A percentile compares a stretch with the other conserved stretches of the same genome.
Evolutionary conservation across 345 rosid species (phyloP).

Genomic region (Salix exigua): DNA sequence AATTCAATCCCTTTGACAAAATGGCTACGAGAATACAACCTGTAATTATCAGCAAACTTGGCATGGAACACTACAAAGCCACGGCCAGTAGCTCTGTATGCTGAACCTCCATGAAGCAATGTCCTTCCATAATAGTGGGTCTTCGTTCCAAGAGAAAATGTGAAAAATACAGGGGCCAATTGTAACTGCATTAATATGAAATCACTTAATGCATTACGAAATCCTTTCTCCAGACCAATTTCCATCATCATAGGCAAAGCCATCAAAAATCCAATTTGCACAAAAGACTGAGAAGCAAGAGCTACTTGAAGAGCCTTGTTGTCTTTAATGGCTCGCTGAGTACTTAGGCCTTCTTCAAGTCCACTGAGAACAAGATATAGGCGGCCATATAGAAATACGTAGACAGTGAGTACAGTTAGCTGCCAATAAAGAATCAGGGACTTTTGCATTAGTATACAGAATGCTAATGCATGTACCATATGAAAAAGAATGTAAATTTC

Average conservation of each 20-base stretch:
- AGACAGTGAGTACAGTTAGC: slow-evolving; percentile 93
- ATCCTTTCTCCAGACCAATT: slow-evolving; percentile 92
- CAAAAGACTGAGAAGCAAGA: slow-evolving; percentile 96
- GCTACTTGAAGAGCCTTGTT: slow-evolving; percentile 94
- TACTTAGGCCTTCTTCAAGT: slow-evolving; percentile 70
- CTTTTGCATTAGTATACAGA: not conserved
- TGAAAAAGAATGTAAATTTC: not conserved
- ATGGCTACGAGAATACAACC: slow-evolving; percentile 98
- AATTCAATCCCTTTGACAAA: slow-evolving; percentile 94
- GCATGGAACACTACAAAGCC: slow-evolving; percentile 99
- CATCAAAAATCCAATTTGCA: slow-evolving; percentile 93
- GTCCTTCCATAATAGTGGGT: slow-evolving; percentile 96
- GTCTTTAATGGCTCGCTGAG: slow-evolving; percentile 68
- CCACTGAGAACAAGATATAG: slow-evolving; percentile 97
- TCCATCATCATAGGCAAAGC: slow-evolving; percentile 99
- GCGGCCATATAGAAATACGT: slow-evolving; percentile 96
- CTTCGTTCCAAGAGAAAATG: slow-evolving; percentile 98
- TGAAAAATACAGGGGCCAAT: slow-evolving; percentile 92
- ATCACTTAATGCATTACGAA: slow-evolving; percentile 89
- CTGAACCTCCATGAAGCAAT: slow-evolving; percentile 93
- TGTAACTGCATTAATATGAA: slow-evolving; percentile 93
- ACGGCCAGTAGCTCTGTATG: slow-evolving; percentile 91
- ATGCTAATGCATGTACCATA: not conserved
- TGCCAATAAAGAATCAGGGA: slow-evolving; percentile 34
- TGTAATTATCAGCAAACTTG: slow-evolving; percentile 94